These are phyloP conservation scores for Candida pseudofarinosa DNA, from an alignment of 805 yeast species.

Conservation along the genomic window DNA sequence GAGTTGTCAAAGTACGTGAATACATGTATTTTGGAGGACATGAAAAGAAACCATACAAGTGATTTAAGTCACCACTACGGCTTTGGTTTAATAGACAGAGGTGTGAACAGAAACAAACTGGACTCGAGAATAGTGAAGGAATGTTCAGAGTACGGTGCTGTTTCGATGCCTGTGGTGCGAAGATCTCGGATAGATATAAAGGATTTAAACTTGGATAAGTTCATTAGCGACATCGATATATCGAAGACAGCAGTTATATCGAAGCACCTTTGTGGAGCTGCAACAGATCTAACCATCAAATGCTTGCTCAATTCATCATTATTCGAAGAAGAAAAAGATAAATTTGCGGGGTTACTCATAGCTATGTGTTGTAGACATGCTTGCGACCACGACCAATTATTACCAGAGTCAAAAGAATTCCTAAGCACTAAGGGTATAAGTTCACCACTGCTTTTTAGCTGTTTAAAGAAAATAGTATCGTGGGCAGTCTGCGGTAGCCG, in stretches of 20 bases:
- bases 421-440: slow-evolving; percentile 31
- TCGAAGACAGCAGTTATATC: slow-evolving; percentile 58
- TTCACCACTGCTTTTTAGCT: slow-evolving; percentile 36
- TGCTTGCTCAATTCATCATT: slow-evolving; percentile 47
- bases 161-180: slow-evolving; percentile 28
- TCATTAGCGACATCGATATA: slow-evolving; percentile 26
- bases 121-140: slow-evolving; percentile 67
- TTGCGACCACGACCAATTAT: slow-evolving; percentile 57
- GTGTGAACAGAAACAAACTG: slow-evolving; percentile 71
- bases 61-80: slow-evolving; percentile 21
- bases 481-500: slow-evolving; percentile 84
- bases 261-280: slow-evolving; percentile 90
- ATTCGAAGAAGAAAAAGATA: slow-evolving; percentile 3
- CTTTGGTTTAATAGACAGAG: slow-evolving; percentile 70
- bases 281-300: slow-evolving; percentile 79
- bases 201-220: slow-evolving; percentile 54
- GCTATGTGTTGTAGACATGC: slow-evolving; percentile 95
- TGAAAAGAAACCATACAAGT: slow-evolving; percentile 1
- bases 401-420: slow-evolving; percentile 43
- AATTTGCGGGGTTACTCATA: slow-evolving; percentile 58
- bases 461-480: slow-evolving; percentile 63
- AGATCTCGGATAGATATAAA: slow-evolving; percentile 76
- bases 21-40: slow-evolving; percentile 27
- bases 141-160: slow-evolving; percentile 19
- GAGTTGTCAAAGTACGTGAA: slow-evolving; percentile 69